These are phyloP conservation scores for Gracilaria gracilis DNA, from an alignment of 23 red algal genomes.

Conservation along the genomic window DNA sequence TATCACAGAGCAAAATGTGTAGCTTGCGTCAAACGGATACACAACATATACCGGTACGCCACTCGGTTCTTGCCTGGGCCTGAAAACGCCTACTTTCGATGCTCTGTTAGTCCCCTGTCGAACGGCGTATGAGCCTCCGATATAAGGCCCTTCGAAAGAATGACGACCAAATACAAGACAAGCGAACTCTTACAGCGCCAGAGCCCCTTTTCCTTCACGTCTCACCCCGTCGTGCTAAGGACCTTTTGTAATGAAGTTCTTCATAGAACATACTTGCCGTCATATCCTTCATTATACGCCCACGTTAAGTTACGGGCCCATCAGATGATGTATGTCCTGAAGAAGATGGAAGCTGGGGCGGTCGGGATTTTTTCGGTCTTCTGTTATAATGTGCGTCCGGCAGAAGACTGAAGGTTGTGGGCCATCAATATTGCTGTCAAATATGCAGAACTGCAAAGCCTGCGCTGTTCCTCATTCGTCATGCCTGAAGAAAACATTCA, in stretches of 20 bases:
- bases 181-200: not conserved
- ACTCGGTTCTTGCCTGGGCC: not conserved
- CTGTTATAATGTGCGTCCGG: not conserved
- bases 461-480: not conserved
- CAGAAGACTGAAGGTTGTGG: not conserved
- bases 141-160: not conserved
- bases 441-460: not conserved
- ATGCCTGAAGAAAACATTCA: not conserved
- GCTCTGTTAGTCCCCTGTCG: conserved; percentile 3
- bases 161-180: not conserved
- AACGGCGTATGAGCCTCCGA: not conserved
- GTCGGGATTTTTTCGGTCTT: not conserved
- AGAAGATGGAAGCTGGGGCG: not conserved
- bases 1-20: not conserved
- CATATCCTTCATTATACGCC: not conserved
- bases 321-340: not conserved
- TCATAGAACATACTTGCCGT: not conserved
- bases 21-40: conserved; percentile 10
- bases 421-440: conserved; percentile 23
- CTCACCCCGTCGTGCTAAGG: not conserved
- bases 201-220: not conserved
- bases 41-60: not conserved
- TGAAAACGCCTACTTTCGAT: not conserved
- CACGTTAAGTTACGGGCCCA: not conserved
- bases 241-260: not conserved